Evolutionary conservation across 2,329 filamentous ascomycete genomes (phyloP).

Genomic region (Knufia petricola): DNA sequence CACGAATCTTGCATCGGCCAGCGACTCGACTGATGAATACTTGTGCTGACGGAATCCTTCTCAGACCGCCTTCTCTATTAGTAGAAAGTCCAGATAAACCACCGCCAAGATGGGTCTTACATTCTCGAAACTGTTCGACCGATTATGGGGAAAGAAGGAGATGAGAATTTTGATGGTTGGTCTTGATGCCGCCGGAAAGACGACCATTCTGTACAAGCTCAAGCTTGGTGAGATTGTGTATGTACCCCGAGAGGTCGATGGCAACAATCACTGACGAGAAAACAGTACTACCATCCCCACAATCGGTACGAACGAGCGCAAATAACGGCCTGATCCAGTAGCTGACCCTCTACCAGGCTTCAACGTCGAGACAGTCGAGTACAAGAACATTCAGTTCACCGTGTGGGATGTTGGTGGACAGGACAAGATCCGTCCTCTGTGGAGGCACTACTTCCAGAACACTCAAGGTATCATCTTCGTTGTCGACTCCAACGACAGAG

Average conservation of each 20-base stretch:
- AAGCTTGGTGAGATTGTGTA: slow-evolving; percentile 63
- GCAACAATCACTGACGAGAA: neutral
- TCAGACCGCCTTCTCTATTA: slow-evolving; percentile 34
- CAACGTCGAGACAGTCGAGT: slow-evolving; percentile 78
- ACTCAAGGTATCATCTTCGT: slow-evolving; percentile 98
- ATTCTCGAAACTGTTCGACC: slow-evolving; percentile 93
- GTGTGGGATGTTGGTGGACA: slow-evolving; percentile 98
- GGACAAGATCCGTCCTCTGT: slow-evolving; percentile 95
- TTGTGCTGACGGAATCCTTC: slow-evolving; percentile 4
- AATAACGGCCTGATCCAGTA: neutral
- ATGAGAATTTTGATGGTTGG: slow-evolving; percentile 99
- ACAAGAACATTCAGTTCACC: slow-evolving; percentile 99
- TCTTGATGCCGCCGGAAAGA: slow-evolving; percentile 99
- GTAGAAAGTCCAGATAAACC: slow-evolving; percentile 21
- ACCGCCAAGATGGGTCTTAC: slow-evolving; percentile 82
- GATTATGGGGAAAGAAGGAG: slow-evolving; percentile 99
- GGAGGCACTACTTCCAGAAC: slow-evolving; percentile 94
- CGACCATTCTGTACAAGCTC: slow-evolving; percentile 99
- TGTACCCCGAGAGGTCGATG: neutral
- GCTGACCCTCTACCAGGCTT: slow-evolving; percentile 4
- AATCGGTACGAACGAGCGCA: slow-evolving; percentile 6
- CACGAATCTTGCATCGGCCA: neutral
- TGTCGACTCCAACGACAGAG: slow-evolving; percentile 87
- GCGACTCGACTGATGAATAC: neutral
- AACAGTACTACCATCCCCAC: slow-evolving; percentile 8